Conservation (phyloP, 345 rosid genomes). For the Tarenaya hassleriana region DNA sequence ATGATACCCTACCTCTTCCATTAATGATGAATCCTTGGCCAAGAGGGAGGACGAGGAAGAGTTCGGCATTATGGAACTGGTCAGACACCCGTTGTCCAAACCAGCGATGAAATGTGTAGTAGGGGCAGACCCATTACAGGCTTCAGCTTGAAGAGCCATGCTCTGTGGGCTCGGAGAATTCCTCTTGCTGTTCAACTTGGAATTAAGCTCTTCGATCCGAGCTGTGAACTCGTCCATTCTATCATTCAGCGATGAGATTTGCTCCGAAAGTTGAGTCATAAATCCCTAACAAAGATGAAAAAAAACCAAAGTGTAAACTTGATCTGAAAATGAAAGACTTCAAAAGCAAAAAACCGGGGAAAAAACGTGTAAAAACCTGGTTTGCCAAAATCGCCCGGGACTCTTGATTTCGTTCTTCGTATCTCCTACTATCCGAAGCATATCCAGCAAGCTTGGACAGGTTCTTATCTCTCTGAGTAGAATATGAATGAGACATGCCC, state of each 20-base stretch:
- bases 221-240: slow-evolving; percentile 89
- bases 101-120: slow-evolving; percentile 75
- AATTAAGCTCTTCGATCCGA: slow-evolving; percentile 67
- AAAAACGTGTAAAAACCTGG: slow-evolving; percentile 38
- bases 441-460: slow-evolving; percentile 44
- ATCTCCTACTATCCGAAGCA: slow-evolving; percentile 34
- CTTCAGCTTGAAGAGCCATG: slow-evolving; percentile 54
- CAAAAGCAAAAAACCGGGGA: slow-evolving; percentile 4
- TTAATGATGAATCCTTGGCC: slow-evolving; percentile 62
- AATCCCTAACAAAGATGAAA: slow-evolving; percentile 40
- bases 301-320: too few relatives aligned
- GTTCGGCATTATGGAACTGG: slow-evolving; percentile 61
- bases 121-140: slow-evolving; percentile 75
- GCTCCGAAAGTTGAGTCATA: slow-evolving; percentile 82
- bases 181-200: slow-evolving; percentile 48
- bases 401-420: slow-evolving; percentile 44
- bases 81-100: slow-evolving; percentile 69
- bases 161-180: slow-evolving; percentile 59
- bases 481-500: slow-evolving; percentile 86
- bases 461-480: slow-evolving; percentile 69
- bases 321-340: too few relatives aligned
- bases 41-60: slow-evolving; percentile 74
- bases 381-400: slow-evolving; percentile 35
- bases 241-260: slow-evolving; percentile 74
- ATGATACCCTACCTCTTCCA: slow-evolving; percentile 64